Evolutionary conservation across 106 monocot genomes (phyloP).

Genomic region (Dendrobium chrysotoxum): DNA sequence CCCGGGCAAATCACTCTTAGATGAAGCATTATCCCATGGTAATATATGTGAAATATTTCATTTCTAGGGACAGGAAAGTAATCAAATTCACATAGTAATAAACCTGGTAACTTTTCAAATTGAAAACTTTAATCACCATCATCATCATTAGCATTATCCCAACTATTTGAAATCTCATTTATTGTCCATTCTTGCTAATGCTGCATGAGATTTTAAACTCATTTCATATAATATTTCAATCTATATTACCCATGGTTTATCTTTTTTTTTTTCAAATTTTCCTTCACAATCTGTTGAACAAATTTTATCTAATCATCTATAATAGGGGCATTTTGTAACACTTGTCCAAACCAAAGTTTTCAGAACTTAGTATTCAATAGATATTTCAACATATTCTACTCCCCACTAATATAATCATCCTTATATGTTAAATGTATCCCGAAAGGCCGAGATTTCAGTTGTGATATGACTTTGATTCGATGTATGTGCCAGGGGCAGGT

Average conservation of each 20-base stretch:
- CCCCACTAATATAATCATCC: too few species aligned
- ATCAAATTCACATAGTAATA: neutral
- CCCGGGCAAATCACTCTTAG: neutral
- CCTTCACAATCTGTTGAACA: neutral
- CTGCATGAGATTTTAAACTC: neutral
- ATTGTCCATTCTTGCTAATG: neutral
- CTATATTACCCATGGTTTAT: neutral
- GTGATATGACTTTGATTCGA: too few species aligned
- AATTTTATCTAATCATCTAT: neutral
- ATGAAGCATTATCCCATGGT: neutral
- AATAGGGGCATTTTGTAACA: neutral
- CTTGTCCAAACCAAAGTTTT: neutral
- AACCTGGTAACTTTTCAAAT: neutral
- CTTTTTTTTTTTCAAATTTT: neutral
- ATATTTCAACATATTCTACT: too few species aligned
- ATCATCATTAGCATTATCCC: neutral
- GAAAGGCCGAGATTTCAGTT: too few species aligned
- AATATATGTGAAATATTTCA: neutral
- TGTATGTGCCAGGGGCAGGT: too few species aligned
- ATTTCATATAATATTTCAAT: neutral
- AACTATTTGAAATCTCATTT: neutral
- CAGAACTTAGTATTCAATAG: too few species aligned
- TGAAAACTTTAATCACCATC: neutral
- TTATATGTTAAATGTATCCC: too few species aligned
- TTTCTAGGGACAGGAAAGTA: neutral